phyloP scores from a whole-genome alignment of 2,329 filamentous ascomycete species.

The Tympanopsis confertula region DNA sequence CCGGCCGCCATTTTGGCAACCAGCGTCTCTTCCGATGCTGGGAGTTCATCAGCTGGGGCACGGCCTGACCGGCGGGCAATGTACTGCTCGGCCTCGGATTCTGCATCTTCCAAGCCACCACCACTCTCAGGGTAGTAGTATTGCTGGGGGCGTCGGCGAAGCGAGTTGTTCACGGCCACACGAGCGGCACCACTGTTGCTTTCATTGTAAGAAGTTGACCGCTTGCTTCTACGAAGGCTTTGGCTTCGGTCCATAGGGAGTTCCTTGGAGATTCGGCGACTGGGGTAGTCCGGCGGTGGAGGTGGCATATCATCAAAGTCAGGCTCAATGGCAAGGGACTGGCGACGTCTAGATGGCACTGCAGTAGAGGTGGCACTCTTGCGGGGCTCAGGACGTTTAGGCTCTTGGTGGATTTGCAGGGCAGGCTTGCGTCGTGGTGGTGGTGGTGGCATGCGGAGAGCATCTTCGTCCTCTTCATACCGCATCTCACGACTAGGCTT shows the following conservation, averaged over 20 bases:
- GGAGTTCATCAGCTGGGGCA: too few species aligned
- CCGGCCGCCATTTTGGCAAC: too few species aligned
- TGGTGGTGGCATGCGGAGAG: constrained; percentile 27
- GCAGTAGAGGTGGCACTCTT: constrained; percentile 17
- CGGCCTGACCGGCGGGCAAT: too few species aligned
- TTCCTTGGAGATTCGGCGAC: background rate
- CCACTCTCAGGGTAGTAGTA: constrained; percentile 3
- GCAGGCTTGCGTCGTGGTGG: constrained; percentile 13
- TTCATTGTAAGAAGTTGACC: background rate
- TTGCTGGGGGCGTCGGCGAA: background rate
- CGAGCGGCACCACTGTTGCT: background rate
- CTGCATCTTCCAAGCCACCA: constrained; percentile 9
- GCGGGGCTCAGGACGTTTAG: constrained; percentile 17
- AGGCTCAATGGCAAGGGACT: constrained; percentile 11
- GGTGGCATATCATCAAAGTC: background rate
- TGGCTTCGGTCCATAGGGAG: background rate
- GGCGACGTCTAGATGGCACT: constrained; percentile 14
- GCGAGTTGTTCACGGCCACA: background rate
- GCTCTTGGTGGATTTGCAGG: constrained; percentile 21
- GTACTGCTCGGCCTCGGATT: constrained; percentile 22
- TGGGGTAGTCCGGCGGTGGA: background rate
- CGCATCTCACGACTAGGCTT: constrained; percentile 10
- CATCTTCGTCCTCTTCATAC: constrained; percentile 22
- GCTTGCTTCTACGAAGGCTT: background rate
- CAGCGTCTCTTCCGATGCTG: too few species aligned